A percentile compares a stretch with the other conserved stretches of the same genome.
Evolutionary conservation across 768 basidiomycete genomes (phyloP).

Genomic region (Dioszegia aurantiaca): DNA sequence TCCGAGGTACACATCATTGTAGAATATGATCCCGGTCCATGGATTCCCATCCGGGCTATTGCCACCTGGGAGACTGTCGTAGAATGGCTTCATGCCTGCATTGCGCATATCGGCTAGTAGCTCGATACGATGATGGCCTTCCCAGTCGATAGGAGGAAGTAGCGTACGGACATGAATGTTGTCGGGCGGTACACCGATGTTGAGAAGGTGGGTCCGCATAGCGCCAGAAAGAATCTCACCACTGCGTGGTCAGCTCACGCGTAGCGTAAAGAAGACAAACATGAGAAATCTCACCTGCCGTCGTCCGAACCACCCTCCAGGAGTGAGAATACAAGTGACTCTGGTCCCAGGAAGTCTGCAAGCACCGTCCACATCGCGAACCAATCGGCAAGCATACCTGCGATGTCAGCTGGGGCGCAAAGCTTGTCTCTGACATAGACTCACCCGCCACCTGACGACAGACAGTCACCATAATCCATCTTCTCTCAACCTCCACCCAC

Average conservation of each 20-base stretch:
- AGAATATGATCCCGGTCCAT: slow-evolving; percentile 44
- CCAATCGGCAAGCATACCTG: slow-evolving; percentile 46
- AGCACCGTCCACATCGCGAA: slow-evolving; percentile 46
- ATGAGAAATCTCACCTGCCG: slow-evolving; percentile 33
- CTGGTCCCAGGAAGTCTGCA: slow-evolving; percentile 43
- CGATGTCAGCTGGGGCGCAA: too few species aligned
- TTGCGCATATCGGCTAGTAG: slow-evolving; percentile 49
- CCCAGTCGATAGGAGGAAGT: slow-evolving; percentile 42
- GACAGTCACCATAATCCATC: slow-evolving; percentile 38
- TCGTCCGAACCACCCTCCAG: slow-evolving; percentile 44
- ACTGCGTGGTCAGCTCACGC: slow-evolving; percentile 21
- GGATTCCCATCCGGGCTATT: slow-evolving; percentile 37
- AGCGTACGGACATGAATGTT: slow-evolving; percentile 45
- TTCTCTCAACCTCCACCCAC: slow-evolving; percentile 27
- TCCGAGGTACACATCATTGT: slow-evolving; percentile 52
- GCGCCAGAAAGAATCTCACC: slow-evolving; percentile 37
- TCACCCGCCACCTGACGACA: slow-evolving; percentile 46
- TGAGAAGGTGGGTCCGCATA: slow-evolving; percentile 40
- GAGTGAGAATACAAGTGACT: slow-evolving; percentile 35
- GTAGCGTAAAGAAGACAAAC: not conserved
- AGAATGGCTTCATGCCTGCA: slow-evolving; percentile 45
- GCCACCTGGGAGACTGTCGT: slow-evolving; percentile 32
- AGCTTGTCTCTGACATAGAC: too few species aligned
- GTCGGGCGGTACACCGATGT: slow-evolving; percentile 40
- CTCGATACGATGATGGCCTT: slow-evolving; percentile 43